Evolutionary conservation across 495 filamentous ascomycete genomes (phyloP).

Genomic region (Cenococcum geophilum): DNA sequence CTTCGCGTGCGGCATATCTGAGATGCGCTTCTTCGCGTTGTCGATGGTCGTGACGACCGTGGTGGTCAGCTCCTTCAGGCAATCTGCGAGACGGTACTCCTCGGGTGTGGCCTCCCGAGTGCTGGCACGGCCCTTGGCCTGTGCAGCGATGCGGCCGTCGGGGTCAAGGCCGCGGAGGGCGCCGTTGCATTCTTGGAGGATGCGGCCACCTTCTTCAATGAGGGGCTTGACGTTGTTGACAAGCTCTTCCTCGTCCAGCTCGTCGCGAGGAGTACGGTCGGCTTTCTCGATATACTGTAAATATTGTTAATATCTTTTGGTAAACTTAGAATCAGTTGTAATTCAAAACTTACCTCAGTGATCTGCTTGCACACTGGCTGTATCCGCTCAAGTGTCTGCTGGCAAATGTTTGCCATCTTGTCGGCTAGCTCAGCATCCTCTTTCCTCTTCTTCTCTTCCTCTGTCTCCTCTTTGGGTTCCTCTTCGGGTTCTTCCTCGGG

Average conservation of each 20-base stretch:
- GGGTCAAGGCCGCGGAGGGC: constrained; percentile 86
- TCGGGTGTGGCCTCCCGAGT: constrained; percentile 79
- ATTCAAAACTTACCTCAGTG: constrained; percentile 57
- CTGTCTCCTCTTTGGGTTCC: constrained; percentile 49
- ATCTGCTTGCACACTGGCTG: constrained; percentile 85
- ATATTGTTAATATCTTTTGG: constrained; percentile 17
- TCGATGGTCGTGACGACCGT: constrained; percentile 72
- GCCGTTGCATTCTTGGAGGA: constrained; percentile 83
- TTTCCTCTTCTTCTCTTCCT: constrained; percentile 52
- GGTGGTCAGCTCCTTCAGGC: constrained; percentile 67
- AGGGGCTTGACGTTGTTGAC: constrained; percentile 80
- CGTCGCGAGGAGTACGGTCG: constrained; percentile 77
- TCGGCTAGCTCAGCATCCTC: constrained; percentile 68
- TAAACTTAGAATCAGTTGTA: constrained; percentile 9
- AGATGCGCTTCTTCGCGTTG: constrained; percentile 74
- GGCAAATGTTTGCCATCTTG: constrained; percentile 68
- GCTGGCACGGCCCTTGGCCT: constrained; percentile 74
- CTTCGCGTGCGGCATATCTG: constrained; percentile 89
- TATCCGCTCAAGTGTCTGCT: constrained; percentile 74
- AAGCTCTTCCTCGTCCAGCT: constrained; percentile 84
- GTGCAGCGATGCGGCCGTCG: constrained; percentile 76
- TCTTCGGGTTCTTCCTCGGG: constrained; percentile 46
- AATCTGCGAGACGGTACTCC: constrained; percentile 77
- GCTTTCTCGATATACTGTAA: constrained; percentile 68
- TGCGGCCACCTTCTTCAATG: constrained; percentile 74